A percentile compares a stretch with the other conserved stretches of the same genome.
phyloP scores from a whole-genome alignment of 2,329 filamentous ascomycete species.

The Scleromitrula shiraiana region DNA sequence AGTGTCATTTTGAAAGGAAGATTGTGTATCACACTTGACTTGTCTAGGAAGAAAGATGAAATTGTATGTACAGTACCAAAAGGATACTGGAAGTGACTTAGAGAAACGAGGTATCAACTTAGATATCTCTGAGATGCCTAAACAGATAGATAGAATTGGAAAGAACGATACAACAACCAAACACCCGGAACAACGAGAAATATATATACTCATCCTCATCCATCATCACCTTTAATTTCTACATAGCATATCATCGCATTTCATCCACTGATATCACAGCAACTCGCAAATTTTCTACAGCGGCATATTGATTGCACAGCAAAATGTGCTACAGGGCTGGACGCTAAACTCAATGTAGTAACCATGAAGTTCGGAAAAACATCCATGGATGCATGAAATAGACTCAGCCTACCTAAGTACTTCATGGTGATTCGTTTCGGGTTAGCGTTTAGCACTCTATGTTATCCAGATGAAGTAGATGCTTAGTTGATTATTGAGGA shows the following conservation, averaged over 20 bases:
- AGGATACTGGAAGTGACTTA: too few species aligned
- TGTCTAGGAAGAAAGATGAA: not conserved
- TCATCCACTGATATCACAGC: too few species aligned
- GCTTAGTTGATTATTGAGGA: too few species aligned
- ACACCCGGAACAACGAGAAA: not conserved
- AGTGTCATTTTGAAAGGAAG: conserved; percentile 19
- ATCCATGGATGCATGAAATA: not conserved
- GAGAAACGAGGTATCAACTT: too few species aligned
- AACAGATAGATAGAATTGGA: not conserved
- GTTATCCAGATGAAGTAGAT: too few species aligned
- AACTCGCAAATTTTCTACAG: too few species aligned
- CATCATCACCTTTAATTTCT: not conserved
- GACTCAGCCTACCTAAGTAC: conserved; percentile 1
- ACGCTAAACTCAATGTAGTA: not conserved
- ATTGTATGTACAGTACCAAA: too few species aligned
- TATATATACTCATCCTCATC: not conserved
- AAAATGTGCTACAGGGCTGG: not conserved
- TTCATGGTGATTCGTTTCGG: too few species aligned
- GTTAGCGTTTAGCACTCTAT: too few species aligned
- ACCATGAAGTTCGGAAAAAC: not conserved
- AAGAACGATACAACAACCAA: not conserved
- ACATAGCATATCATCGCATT: too few species aligned
- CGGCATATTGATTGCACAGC: not conserved
- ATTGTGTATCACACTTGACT: not conserved
- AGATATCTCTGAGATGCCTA: not conserved